Conservation (phyloP, 2,329 filamentous ascomycete genomes). For the Neofusicoccum umdonicola region DNA sequence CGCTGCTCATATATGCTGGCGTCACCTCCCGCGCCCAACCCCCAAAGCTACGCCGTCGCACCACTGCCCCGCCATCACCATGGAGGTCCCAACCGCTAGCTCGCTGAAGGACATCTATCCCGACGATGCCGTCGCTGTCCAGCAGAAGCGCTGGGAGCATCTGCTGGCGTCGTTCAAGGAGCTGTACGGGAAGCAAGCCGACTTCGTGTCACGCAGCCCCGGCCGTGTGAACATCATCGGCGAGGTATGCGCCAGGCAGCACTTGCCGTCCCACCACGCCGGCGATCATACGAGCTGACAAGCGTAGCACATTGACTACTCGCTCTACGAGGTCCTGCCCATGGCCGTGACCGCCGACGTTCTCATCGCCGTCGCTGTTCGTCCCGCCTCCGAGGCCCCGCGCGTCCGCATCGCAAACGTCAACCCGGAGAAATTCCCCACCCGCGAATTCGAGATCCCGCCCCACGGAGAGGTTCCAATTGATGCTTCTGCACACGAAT, state of each 20-base stretch:
- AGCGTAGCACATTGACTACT: slow-evolving; percentile 86
- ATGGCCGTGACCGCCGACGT: slow-evolving; percentile 94
- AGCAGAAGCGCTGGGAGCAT: slow-evolving; percentile 72
- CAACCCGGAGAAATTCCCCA: slow-evolving; percentile 69
- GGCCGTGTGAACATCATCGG: slow-evolving; percentile 98
- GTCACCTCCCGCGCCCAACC: background rate
- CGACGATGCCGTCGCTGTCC: slow-evolving; percentile 63
- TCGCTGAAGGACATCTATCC: slow-evolving; percentile 83
- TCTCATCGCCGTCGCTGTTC: slow-evolving; percentile 72
- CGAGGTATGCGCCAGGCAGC: slow-evolving; percentile 53
- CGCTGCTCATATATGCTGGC: background rate
- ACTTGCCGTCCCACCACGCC: background rate
- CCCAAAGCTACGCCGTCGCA: background rate
- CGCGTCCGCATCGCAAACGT: slow-evolving; percentile 78
- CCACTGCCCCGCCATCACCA: slow-evolving; percentile 9
- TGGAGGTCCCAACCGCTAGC: slow-evolving; percentile 67
- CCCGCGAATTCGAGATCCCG: slow-evolving; percentile 71
- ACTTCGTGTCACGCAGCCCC: slow-evolving; percentile 85
- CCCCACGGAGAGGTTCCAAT: slow-evolving; percentile 59
- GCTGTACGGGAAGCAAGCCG: slow-evolving; percentile 66
- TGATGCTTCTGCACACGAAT: slow-evolving; percentile 81
- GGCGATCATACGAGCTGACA: background rate
- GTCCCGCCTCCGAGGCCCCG: slow-evolving; percentile 56
- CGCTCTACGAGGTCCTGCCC: slow-evolving; percentile 89
- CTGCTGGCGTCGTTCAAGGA: slow-evolving; percentile 70